phyloP scores from a whole-genome alignment of 2,329 filamentous ascomycete species.

The Cladosporium sp. region DNA sequence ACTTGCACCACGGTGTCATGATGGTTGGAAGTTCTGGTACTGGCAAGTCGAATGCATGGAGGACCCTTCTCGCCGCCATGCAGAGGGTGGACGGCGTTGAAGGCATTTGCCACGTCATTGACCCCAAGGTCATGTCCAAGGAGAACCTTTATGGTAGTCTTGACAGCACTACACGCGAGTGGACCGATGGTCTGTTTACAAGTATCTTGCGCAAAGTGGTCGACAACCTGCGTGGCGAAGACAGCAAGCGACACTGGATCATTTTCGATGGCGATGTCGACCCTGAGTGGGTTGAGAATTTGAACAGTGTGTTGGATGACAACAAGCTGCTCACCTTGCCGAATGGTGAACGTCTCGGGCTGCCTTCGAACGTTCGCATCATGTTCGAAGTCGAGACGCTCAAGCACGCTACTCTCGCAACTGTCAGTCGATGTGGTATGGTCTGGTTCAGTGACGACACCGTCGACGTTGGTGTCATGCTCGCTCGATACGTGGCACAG shows the following conservation, averaged over 20 bases:
- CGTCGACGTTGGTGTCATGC: slow-evolving; percentile 88
- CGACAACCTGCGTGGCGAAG: slow-evolving; percentile 95
- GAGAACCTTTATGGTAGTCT: slow-evolving; percentile 94
- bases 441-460: slow-evolving; percentile 99
- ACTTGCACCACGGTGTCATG: slow-evolving; percentile 99
- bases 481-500: slow-evolving; percentile 82
- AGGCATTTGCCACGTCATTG: slow-evolving; percentile 94
- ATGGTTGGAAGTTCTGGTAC: slow-evolving; percentile 99
- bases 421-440: slow-evolving; percentile 99
- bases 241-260: slow-evolving; percentile 97
- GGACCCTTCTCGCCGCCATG: slow-evolving; percentile 81
- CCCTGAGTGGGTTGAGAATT: slow-evolving; percentile 98
- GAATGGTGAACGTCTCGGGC: slow-evolving; percentile 94
- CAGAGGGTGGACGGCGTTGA: slow-evolving; percentile 89
- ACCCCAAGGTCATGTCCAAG: slow-evolving; percentile 99
- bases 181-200: slow-evolving; percentile 98
- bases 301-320: slow-evolving; percentile 99
- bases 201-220: slow-evolving; percentile 98
- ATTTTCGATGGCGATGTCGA: slow-evolving; percentile 99
- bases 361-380: slow-evolving; percentile 92
- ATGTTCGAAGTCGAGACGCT: slow-evolving; percentile 99
- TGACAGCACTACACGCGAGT: slow-evolving; percentile 95
- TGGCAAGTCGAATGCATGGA: slow-evolving; percentile 95
- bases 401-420: slow-evolving; percentile 95
- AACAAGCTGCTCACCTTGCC: slow-evolving; percentile 97